Base-by-base conservation (phyloP, 192 early-diverging fungal species). In the Phlyctochytrium planicorne region DNA sequence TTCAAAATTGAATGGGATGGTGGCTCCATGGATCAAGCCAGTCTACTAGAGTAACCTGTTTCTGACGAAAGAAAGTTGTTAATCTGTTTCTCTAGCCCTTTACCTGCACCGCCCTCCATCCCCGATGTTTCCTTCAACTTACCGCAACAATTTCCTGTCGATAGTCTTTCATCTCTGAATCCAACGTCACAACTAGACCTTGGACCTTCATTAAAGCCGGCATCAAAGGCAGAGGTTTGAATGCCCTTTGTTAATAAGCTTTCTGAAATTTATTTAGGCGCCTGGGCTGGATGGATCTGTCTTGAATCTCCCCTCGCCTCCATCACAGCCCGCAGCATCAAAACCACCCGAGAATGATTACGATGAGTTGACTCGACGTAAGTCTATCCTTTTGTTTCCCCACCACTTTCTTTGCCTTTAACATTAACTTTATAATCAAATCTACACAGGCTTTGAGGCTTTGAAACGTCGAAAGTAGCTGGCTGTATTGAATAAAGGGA, bases 1-100 rank as follows among this genome's bases (percentile, higher is more conserved):
- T 95, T 91, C 66, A 85, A 87, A 56, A 86, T 96, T 1, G 60
- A 74, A 10, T 98, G 90, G 89, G 80, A 79, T 2, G 78, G 68
- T 20, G 6, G 10, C 10, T 6, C 40, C 6, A 6, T 47, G 40
- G 55, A 57, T 25, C 12, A 29, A 6, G 27, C 20, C 25, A 57
- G 25, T 27, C 27, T 57, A 29, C 55, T 57, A 12, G 55, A 57
- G 55, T 57, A 47, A 47, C 10, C 6, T 20, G 10, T 47, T 6
- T 14, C 40, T 47, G 6, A 6, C 6, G 40, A 47, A 14, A 14
- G 6, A 6, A 6, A 20, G 20, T 14, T 6, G 20, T 14, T 47
- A 47, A 47, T 20, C 40, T 47, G 40, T n/a, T n/a, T n/a, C n/a
- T n/a, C n/a, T n/a, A 47, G 20, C 40, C 20, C 40, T 47, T 47